These are phyloP conservation scores for Sesbania bispinosa DNA, from an alignment of 306 rosid genomes.

Conservation along the genomic window DNA sequence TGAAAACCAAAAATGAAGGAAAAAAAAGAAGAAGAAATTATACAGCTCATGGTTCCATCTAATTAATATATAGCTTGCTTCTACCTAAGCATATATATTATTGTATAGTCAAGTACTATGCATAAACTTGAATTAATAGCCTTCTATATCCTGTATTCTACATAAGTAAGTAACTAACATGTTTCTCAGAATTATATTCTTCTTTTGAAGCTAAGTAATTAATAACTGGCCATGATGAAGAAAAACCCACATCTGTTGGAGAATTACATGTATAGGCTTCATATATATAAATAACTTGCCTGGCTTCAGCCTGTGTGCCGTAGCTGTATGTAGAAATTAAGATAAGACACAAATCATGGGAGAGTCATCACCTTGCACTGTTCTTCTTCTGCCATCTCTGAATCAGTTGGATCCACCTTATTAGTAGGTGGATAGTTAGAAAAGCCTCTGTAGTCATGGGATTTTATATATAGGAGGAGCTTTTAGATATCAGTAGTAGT, in stretches of 20 bases:
- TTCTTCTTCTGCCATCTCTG: conserved; percentile 17
- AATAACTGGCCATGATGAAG: background rate
- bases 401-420: conserved; percentile 32
- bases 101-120: conserved; percentile 4
- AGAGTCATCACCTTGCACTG: conserved; percentile 3
- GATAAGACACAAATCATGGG: conserved; percentile 18
- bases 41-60: conserved; percentile 6
- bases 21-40: background rate
- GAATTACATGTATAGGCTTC: conserved; percentile 15
- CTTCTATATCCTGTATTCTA: background rate
- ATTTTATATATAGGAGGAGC: too few species aligned
- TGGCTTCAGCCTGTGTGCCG: conserved; percentile 69
- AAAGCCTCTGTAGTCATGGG: conserved; percentile 22
- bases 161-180: conserved; percentile 3
- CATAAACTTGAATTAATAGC: conserved; percentile 5
- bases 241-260: too few species aligned
- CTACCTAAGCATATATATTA: conserved; percentile 4
- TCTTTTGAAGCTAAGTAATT: background rate
- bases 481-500: too few species aligned
- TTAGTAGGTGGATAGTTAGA: background rate
- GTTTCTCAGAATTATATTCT: conserved; percentile 12
- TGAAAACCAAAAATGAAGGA: too few species aligned
- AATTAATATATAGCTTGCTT: background rate
- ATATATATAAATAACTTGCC: conserved; percentile 42
- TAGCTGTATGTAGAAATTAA: conserved; percentile 3